Base-by-base conservation (phyloP, 257 asterid species). In the Solanum dulcamara region DNA sequence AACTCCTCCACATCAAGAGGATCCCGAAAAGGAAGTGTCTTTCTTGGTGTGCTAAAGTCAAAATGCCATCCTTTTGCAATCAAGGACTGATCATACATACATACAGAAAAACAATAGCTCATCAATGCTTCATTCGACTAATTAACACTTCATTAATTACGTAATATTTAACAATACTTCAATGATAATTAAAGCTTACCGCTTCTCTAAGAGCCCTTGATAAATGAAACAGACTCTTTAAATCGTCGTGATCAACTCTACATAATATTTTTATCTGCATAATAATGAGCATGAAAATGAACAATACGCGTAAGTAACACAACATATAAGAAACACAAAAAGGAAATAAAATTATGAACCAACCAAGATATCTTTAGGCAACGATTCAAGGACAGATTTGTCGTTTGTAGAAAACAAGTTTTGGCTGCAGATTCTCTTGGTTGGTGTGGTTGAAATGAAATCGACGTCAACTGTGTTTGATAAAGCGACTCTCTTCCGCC, bases 221-320 rank as follows among this genome's bases (percentile, higher is more conserved):
- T 17, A 94, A 96, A 2, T 86, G 89, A 79, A 92, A 87, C 75
- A 96, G 87, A 48, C 88, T 90, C 85, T 90, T 93, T 91, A 96
- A 89, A 86, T 96, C 99, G 62, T 96, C 96, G 48, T 96, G 99
- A 38, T 93, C 98, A 64, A 94, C 98, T 7, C 95, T 92, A 89
- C 95, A 96, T 22, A 94, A 80, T 80, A 94, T 90, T 87, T 86
- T 92, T 87, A 91, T 88, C 98, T 94, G 94, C 87, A 87, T 6
- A 53, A 22, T 12, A n/a, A 70, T 37, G 18, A 3, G 42, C 12
- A 71, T 71, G 51, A 71, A 42, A 18, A 20, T 28, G 20, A 22
- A 68, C 83, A 48, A 37, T 85, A 24, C 1, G 13, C 50, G 30
- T 1, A 53, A 44, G 7, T 18, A 20, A 38, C 28, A n/a, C 12